Base-by-base conservation (phyloP, 371 early-diverging fungal species). In the Zychaea mexicana region DNA sequence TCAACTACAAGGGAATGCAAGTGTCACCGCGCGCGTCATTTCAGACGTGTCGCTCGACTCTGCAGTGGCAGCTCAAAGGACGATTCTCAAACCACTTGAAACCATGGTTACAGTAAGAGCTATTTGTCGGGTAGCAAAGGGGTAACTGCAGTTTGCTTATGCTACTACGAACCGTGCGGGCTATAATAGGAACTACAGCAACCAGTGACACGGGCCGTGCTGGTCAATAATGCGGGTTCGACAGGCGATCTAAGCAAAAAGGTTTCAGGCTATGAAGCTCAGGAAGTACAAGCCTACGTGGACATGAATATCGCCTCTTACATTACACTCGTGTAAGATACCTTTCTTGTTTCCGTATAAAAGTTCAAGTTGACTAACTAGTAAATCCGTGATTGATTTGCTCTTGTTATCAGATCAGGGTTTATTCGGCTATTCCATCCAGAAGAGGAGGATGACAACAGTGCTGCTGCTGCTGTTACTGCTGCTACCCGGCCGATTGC, bases 191-290 rank as follows among this genome's bases (percentile, higher is more conserved):
- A 57, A 22, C 33, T 49, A 21, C 55, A 46, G 4, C 31, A 54
- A 8, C 45, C 57, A 1, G 64, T 85, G 46, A 77, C 82, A 26
- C 78, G 71, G 31, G 84, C 82, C 0, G 70, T 76, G 9, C 82
- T 96, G 54, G 71, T 96, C 71, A 89, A 94, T 72, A 93, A 93
- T 68, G 94, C 95, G 4, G 97, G 95, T 13, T 83, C 91, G 3
- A 77, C 91, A 17, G 92, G 96, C 21, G 86, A 89, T 58, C 78
- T 95, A 52, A 78, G 79, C 59, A 90, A 79, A 61, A 81, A 74
- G 5, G 86, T 88, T n/a, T 72, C 71, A 31, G 82, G 87, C 36
- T 78, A 85, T 63, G 62, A 71, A 12, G 64, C 81, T 57, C 70
- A 77, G 45, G 85, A 85, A 42, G 73, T 88, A 19, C 66, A 82